These are phyloP conservation scores for Coleophoma eucalyptorum DNA, from an alignment of 2,329 filamentous ascomycete genomes.

Conservation along the genomic window DNA sequence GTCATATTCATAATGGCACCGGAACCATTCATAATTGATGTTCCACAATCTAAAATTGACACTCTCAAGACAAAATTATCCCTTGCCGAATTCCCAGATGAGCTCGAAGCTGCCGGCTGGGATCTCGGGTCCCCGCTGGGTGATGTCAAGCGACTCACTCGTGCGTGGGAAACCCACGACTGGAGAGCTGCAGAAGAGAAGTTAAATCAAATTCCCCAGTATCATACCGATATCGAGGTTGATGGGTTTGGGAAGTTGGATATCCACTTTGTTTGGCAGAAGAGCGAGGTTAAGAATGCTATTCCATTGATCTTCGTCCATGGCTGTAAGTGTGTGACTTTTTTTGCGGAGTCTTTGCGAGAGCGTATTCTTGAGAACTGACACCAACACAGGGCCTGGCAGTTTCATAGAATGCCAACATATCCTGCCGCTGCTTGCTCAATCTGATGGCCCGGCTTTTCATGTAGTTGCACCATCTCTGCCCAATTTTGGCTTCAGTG, in stretches of 20 bases:
- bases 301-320: slow-evolving; percentile 59
- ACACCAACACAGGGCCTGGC: slow-evolving; percentile 50
- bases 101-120: slow-evolving; percentile 48
- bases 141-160: slow-evolving; percentile 55
- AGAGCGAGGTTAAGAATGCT: slow-evolving; percentile 41
- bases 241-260: slow-evolving; percentile 56
- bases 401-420: slow-evolving; percentile 65
- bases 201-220: slow-evolving; percentile 60
- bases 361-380: background rate
- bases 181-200: slow-evolving; percentile 57
- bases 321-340: slow-evolving; percentile 38
- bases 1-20: slow-evolving; percentile 12
- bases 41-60: slow-evolving; percentile 48
- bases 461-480: slow-evolving; percentile 55
- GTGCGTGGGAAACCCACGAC: slow-evolving; percentile 56
- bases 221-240: slow-evolving; percentile 45
- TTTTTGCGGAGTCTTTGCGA: background rate
- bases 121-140: slow-evolving; percentile 55
- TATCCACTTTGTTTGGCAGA: slow-evolving; percentile 62
- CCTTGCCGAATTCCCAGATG: slow-evolving; percentile 50
- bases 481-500: slow-evolving; percentile 48
- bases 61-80: slow-evolving; percentile 53
- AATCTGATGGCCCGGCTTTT: slow-evolving; percentile 39
- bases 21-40: slow-evolving; percentile 40
- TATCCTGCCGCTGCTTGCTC: slow-evolving; percentile 46